Evolutionary conservation across 139 green algal species (phyloP), one percentile per base, ranked within the genome.

Genomic region (Tetradesmus obliquus): DNA sequence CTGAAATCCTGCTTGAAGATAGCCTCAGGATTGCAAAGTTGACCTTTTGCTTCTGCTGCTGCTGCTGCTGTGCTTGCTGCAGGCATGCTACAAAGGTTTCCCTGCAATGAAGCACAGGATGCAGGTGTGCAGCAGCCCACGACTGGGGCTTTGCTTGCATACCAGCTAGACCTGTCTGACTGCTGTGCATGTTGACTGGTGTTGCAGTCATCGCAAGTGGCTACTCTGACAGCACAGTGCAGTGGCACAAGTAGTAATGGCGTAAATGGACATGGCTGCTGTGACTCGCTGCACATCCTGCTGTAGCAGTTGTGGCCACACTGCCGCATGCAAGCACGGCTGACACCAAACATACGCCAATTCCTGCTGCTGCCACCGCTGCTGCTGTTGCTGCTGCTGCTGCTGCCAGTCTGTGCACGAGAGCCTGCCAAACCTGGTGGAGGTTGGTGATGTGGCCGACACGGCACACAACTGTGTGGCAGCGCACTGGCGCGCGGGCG

Each of bases 61-160:
- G 15, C 66, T 76, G 66, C 66, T 24, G 66, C 66, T 45, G 32
- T 45, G 32, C 32, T 45, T 45, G 32, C 32, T 45, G 32, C 86
- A 90, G 54, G 86, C 86, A n/a, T 90, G 86, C 86, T 90, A 90
- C 54, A 71, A 53, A 3, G 86, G 86, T 6, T 90, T 81, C 20
- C 19, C 53, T n/a, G 86, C 86, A 2, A 83, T 90, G 20, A 87
- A 87, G 82, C 54, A 87, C 82, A 24, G 82, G 8, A 87, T 87
- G 82, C 82, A 87, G 82, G 82, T 45, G 54, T 3, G 79, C 12
- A 6, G 3, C 79, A 45, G 32, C 32, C 32, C 32, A 45, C 5
- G 5, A 32, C 71, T 79, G 13, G 71, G 22, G 60, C 71, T 32
- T 79, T 13, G 22, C 71, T 79, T 22, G 15, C n/a, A 22, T n/a